phyloP scores from a whole-genome alignment of 768 basidiomycete species.

The Holtermanniella nyarrowii region DNA sequence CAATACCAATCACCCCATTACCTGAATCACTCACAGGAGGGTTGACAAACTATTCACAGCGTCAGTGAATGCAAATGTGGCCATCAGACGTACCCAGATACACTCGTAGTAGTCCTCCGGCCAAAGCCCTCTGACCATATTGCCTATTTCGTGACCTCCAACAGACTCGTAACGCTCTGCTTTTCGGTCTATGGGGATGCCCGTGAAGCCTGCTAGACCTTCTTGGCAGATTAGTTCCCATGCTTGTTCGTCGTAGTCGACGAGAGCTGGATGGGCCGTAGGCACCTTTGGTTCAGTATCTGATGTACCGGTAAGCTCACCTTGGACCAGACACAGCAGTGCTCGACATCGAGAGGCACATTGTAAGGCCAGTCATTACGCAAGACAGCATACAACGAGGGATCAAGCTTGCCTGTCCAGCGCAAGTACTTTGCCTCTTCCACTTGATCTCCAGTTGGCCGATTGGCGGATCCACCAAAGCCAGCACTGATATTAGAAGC shows the following conservation, averaged over 20 bases:
- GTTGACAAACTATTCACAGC: slow-evolving; percentile 28
- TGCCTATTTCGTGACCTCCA: slow-evolving; percentile 33
- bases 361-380: slow-evolving; percentile 41
- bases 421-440: too few relatives aligned
- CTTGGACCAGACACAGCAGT: slow-evolving; percentile 37
- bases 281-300: slow-evolving; percentile 19
- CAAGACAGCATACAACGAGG: slow-evolving; percentile 25
- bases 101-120: slow-evolving; percentile 36
- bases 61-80: not conserved
- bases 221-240: slow-evolving; percentile 32
- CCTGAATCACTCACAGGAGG: slow-evolving; percentile 15
- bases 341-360: slow-evolving; percentile 30
- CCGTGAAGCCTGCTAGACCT: slow-evolving; percentile 37
- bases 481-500: too few relatives aligned
- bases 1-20: not conserved
- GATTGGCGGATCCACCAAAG: too few relatives aligned
- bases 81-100: slow-evolving; percentile 27
- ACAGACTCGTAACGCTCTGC: slow-evolving; percentile 20
- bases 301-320: slow-evolving; percentile 13
- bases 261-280: slow-evolving; percentile 34
- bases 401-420: slow-evolving; percentile 10
- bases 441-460: too few relatives aligned
- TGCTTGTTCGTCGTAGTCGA: slow-evolving; percentile 19
- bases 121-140: slow-evolving; percentile 36
- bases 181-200: slow-evolving; percentile 21